These are phyloP conservation scores for Pichia sp. DNA, from an alignment of 1,139 yeast species.

Conservation along the genomic window DNA sequence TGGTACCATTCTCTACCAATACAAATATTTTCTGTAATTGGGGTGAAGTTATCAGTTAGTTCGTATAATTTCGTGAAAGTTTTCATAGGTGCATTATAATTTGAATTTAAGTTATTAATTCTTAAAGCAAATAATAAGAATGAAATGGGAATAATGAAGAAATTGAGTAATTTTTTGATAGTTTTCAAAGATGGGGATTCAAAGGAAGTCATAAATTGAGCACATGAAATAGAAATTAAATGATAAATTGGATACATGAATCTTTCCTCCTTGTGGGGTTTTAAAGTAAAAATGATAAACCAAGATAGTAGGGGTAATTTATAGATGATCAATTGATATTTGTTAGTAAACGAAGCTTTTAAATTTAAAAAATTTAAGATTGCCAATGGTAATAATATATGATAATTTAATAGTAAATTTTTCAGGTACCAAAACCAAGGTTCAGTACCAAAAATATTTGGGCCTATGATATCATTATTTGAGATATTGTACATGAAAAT, in stretches of 20 bases:
- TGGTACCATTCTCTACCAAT: slow-evolving; percentile 95
- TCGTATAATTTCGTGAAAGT: slow-evolving; percentile 33
- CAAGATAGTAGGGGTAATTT: slow-evolving; percentile 50
- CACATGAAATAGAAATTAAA: slow-evolving; percentile 55
- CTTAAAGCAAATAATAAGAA: slow-evolving; percentile 21
- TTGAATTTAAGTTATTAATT: slow-evolving; percentile 43
- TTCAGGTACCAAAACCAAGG: slow-evolving; percentile 68
- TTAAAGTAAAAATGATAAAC: slow-evolving; percentile 58
- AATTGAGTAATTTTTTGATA: slow-evolving; percentile 10
- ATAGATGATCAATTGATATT: slow-evolving; percentile 24
- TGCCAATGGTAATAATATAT: slow-evolving; percentile 46
- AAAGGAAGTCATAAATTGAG: slow-evolving; percentile 36
- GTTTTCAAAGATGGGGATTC: slow-evolving; percentile 2
- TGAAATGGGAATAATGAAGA: slow-evolving; percentile 1
- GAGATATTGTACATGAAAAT: slow-evolving; percentile 80
- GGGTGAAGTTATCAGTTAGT: slow-evolving; percentile 8
- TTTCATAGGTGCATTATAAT: slow-evolving; percentile 56
- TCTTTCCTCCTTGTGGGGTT: slow-evolving; percentile 92
- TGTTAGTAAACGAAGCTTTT: slow-evolving; percentile 5
- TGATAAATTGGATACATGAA: slow-evolving; percentile 84
- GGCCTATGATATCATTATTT: slow-evolving; percentile 64
- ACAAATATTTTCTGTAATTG: slow-evolving; percentile 50
- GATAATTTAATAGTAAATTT: slow-evolving; percentile 71
- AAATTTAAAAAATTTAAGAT: slow-evolving; percentile 23
- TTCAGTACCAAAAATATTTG: slow-evolving; percentile 86